Conservation (phyloP, 768 basidiomycete species). For the Antrodiella citrinella region DNA sequence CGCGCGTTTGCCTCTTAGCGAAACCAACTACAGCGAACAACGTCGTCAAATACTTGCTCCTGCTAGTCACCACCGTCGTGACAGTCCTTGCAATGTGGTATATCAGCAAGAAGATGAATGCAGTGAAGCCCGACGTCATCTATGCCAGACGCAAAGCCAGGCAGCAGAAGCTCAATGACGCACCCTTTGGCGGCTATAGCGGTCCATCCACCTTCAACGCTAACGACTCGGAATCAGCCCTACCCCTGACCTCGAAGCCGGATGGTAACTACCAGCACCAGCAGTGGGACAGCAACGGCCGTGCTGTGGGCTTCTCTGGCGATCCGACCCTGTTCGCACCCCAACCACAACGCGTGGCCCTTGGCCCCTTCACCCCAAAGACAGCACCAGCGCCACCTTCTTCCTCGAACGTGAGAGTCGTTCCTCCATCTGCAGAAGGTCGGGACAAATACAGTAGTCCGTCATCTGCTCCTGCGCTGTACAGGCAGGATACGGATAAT, state of each 20-base stretch:
- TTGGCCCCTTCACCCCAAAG: too few species aligned
- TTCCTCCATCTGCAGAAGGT: neutral
- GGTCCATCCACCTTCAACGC: constrained; percentile 30
- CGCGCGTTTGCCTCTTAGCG: too few species aligned
- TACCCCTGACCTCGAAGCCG: constrained; percentile 32
- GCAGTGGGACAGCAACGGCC: constrained; percentile 44
- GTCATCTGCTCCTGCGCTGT: too few species aligned
- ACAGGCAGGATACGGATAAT: too few species aligned
- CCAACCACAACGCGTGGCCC: constrained; percentile 31
- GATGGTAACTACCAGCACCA: constrained; percentile 25
- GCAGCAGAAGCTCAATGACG: constrained; percentile 39
- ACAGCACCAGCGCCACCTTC: neutral
- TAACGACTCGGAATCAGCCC: constrained; percentile 29
- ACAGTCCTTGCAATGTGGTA: constrained; percentile 81
- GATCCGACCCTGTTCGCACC: constrained; percentile 45
- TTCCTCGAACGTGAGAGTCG: neutral
- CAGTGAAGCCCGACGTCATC: constrained; percentile 58
- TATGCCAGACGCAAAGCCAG: constrained; percentile 64
- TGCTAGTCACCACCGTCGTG: constrained; percentile 60
- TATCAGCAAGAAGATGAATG: constrained; percentile 64
- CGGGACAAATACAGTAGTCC: neutral
- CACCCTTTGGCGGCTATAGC: constrained; percentile 14
- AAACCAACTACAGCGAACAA: too few species aligned
- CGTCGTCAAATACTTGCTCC: constrained; percentile 61
- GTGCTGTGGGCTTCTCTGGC: constrained; percentile 37